These are phyloP conservation scores for Russula sp. DNA, from an alignment of 768 basidiomycete genomes.

Conservation along the genomic window DNA sequence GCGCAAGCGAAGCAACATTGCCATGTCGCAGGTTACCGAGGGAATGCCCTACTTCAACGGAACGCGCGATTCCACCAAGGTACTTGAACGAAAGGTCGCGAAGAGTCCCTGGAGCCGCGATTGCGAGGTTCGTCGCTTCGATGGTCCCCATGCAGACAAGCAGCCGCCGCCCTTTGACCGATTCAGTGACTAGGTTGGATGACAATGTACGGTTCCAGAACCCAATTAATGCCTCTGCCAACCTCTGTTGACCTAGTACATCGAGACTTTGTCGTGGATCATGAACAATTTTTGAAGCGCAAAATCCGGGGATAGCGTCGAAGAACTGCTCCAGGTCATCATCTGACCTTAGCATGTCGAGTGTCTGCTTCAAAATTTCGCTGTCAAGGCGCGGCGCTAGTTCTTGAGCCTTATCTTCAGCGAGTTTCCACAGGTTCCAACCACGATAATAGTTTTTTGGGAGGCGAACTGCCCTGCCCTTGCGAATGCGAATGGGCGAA, in stretches of 20 bases:
- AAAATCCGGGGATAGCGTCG: background rate
- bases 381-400: background rate
- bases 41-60: background rate
- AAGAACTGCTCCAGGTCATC: constrained; percentile 2
- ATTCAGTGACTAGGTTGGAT: no score
- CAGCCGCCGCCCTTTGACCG: background rate
- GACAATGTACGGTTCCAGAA: no score
- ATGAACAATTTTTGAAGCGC: background rate
- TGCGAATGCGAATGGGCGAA: no score
- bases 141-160: background rate
- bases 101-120: background rate
- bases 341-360: background rate
- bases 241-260: no score
- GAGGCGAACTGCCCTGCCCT: no score
- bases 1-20: background rate
- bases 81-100: background rate
- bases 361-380: background rate
- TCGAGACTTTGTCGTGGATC: no score
- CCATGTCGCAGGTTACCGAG: background rate
- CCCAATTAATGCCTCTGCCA: no score
- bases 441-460: no score
- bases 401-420: background rate
- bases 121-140: background rate
- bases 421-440: no score
- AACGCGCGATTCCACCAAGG: background rate